These are phyloP conservation scores for Calonectria ilicicola DNA, from an alignment of 2,329 filamentous ascomycete species.

Conservation along the genomic window DNA sequence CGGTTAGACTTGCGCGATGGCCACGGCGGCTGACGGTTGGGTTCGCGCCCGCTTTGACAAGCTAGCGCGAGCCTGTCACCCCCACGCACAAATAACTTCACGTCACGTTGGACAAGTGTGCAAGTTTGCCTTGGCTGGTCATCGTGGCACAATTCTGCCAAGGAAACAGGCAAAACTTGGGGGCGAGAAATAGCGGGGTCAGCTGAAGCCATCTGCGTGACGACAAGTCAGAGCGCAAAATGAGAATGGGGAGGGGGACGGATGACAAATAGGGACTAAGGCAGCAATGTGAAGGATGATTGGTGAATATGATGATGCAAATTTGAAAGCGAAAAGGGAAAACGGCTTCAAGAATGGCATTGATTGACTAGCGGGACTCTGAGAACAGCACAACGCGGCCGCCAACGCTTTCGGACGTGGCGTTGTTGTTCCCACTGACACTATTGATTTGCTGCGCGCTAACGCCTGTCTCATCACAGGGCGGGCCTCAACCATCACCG, in stretches of 20 bases:
- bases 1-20: neutral
- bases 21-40: neutral
- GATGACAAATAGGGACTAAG: neutral
- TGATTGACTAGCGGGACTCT: neutral
- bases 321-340: neutral
- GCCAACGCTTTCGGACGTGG: neutral
- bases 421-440: neutral
- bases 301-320: neutral
- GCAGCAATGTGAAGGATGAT: neutral
- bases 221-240: neutral
- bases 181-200: neutral
- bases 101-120: neutral
- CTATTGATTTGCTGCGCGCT: neutral
- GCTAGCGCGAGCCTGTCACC: neutral
- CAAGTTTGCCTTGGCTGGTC: neutral
- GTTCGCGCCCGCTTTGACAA: neutral
- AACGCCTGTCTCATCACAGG: conserved; percentile 2
- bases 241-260: neutral
- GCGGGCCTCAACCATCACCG: neutral
- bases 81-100: neutral
- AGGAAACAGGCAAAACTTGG: neutral
- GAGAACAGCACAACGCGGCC: neutral
- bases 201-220: neutral
- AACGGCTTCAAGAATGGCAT: neutral
- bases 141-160: too few species aligned